These are phyloP conservation scores for Neocallimastix lanati DNA, from an alignment of 192 early-diverging fungal species.

Conservation along the genomic window DNA sequence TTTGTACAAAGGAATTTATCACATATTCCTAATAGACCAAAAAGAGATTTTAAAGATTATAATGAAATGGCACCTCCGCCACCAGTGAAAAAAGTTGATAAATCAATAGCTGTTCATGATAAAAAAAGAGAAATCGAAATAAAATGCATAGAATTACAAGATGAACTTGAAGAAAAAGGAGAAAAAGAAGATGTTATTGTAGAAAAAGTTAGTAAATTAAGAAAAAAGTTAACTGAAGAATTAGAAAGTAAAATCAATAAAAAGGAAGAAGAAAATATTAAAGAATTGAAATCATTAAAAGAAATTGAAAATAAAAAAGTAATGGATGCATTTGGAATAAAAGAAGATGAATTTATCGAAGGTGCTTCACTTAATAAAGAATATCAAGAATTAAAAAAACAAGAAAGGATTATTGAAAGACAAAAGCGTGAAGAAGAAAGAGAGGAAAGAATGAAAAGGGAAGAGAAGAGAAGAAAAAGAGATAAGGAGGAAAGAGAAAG, in stretches of 20 bases:
- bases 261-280: background rate
- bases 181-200: background rate
- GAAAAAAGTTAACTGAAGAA: background rate
- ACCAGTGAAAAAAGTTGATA: background rate
- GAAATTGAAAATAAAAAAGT: background rate
- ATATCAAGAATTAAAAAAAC: background rate
- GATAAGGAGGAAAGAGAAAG: background rate
- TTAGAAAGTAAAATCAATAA: background rate
- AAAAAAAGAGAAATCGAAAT: background rate
- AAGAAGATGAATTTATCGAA: background rate
- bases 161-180: background rate
- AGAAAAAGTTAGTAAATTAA: background rate
- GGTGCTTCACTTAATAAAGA: background rate
- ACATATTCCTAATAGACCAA: background rate
- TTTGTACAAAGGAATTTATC: background rate
- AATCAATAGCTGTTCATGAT: background rate
- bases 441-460: background rate
- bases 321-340: background rate
- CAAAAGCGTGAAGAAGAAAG: background rate
- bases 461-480: background rate
- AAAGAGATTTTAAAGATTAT: background rate
- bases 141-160: background rate
- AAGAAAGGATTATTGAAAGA: background rate
- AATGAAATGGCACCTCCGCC: background rate
- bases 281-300: background rate